Evolutionary conservation across 2,329 filamentous ascomycete species (phyloP).

Genomic region (Penicillium sp.): DNA sequence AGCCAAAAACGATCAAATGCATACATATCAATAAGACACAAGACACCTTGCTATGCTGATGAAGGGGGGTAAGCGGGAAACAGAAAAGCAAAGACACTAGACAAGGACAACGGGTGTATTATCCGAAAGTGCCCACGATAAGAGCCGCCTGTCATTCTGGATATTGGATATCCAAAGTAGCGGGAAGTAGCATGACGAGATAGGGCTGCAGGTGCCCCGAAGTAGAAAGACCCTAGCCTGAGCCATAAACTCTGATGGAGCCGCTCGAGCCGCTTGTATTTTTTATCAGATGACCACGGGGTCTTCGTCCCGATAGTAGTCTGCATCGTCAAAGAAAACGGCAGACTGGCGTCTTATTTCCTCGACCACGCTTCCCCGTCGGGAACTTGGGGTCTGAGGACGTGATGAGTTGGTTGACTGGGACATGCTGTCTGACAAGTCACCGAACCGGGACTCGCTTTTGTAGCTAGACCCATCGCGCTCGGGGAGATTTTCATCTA

Average conservation of each 20-base stretch:
- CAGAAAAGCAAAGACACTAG: neutral
- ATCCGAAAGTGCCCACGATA: conserved; percentile 6
- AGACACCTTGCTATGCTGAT: conserved; percentile 12
- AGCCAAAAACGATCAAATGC: neutral
- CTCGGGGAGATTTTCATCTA: conserved; percentile 33
- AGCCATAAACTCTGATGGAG: conserved; percentile 13
- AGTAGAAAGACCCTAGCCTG: conserved; percentile 10
- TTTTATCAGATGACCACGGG: conserved; percentile 21
- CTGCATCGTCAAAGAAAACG: conserved; percentile 48
- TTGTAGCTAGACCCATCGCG: conserved; percentile 22
- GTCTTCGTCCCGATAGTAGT: conserved; percentile 35
- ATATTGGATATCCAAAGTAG: conserved; percentile 9
- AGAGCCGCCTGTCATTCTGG: conserved; percentile 22
- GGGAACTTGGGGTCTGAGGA: conserved; percentile 22
- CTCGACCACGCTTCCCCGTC: conserved; percentile 40
- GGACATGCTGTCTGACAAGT: conserved; percentile 25
- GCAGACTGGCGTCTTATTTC: conserved; percentile 49
- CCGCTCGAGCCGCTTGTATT: conserved; percentile 17
- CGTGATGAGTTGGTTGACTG: conserved; percentile 24
- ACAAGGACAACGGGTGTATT: neutral
- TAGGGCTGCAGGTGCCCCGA: conserved; percentile 20
- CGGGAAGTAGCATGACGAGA: conserved; percentile 14
- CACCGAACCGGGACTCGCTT: conserved; percentile 25
- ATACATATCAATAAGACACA: conserved; percentile 1
- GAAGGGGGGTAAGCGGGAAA: neutral